Evolutionary conservation across 2,329 filamentous ascomycete species (phyloP).

Genomic region (Coniosporium tulheliwenetii): DNA sequence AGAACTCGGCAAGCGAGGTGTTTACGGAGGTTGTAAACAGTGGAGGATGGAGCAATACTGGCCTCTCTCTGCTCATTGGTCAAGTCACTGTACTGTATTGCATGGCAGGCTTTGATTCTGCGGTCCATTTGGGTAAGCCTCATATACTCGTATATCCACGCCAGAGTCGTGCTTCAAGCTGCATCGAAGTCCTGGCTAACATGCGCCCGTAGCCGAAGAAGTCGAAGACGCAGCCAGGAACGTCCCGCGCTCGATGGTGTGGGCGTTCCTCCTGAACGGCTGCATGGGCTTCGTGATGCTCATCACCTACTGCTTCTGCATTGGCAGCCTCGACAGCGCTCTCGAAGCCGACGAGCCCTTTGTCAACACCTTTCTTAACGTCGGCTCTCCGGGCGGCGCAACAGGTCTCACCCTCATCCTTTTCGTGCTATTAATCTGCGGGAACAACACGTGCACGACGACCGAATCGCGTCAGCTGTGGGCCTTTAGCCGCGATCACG

Average conservation of each 20-base stretch:
- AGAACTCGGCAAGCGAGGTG: conserved; percentile 14
- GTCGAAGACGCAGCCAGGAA: conserved; percentile 12
- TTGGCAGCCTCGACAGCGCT: conserved; percentile 12
- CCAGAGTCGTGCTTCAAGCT: not conserved
- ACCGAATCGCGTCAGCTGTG: conserved; percentile 7
- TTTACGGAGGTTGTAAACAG: conserved; percentile 11
- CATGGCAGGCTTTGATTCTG: conserved; percentile 12
- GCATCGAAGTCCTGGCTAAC: not conserved
- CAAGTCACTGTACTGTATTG: conserved; percentile 12
- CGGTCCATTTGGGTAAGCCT: conserved; percentile 12
- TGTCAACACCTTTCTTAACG: conserved; percentile 9
- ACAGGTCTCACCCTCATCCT: conserved; percentile 9
- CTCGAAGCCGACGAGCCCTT: conserved; percentile 8
- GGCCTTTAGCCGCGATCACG: conserved; percentile 9
- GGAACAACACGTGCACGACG: conserved; percentile 8
- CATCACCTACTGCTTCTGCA: conserved; percentile 13
- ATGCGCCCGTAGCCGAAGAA: conserved; percentile 11
- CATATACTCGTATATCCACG: not conserved
- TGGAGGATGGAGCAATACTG: conserved; percentile 12
- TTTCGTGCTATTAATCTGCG: conserved; percentile 6
- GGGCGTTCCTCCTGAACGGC: conserved; percentile 8
- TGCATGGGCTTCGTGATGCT: conserved; percentile 6
- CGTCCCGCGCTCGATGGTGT: conserved; percentile 14
- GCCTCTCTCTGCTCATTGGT: conserved; percentile 11
- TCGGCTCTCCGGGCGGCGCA: conserved; percentile 6